Base-by-base conservation (phyloP, 2,329 filamentous ascomycete species). In the Cladosporium sphaerospermum region DNA sequence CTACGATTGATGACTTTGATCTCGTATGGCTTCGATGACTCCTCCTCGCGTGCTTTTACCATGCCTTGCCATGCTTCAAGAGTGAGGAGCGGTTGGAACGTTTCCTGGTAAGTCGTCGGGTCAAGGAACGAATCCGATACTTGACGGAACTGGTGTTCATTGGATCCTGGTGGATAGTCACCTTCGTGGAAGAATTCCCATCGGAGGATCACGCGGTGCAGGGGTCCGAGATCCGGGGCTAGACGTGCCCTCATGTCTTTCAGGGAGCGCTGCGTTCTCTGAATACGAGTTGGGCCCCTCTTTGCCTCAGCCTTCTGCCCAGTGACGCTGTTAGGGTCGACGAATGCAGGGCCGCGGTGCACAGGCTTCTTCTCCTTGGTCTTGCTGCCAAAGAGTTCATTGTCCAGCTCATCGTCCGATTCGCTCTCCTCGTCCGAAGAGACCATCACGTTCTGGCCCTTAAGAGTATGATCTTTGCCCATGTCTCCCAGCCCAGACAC, bases 51-150 rank as follows among this genome's bases (percentile, higher is more conserved):
- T 16, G 88, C 82, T 46, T 89, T 91, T 47, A 95, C 85, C 67
- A 99, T 93, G 4, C 88, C 88, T 66, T 95, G 88, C 93, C 93
- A 99, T 31, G 92, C 92, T 74, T 99, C 93, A 23, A 95, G 85
- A 31, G 93, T 83, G 33, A 99, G 78, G 18, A 99, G 77, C 5
- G 92, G 91, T 60, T 95, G 85, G 69, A 99, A 99, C 0, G 90
- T 96, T 55, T 82, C 78, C 67, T 95, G 88, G 67, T 99, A 99
- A 46, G 88, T 84, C 41, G 74, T 73, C 0, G 90, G 87, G 60
- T 89, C 84, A 28, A 76, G 70, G 70, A 96, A 99, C 0, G 82
- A 82, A 56, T 88, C 85, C 4, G 86, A 84, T 9, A 99, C 92
- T 51, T 82, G 77, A 44, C 79, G 82, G 64, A 92, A 95, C 42